phyloP scores from a whole-genome alignment of 306 rosid species.

The Trifolium subterraneum region DNA sequence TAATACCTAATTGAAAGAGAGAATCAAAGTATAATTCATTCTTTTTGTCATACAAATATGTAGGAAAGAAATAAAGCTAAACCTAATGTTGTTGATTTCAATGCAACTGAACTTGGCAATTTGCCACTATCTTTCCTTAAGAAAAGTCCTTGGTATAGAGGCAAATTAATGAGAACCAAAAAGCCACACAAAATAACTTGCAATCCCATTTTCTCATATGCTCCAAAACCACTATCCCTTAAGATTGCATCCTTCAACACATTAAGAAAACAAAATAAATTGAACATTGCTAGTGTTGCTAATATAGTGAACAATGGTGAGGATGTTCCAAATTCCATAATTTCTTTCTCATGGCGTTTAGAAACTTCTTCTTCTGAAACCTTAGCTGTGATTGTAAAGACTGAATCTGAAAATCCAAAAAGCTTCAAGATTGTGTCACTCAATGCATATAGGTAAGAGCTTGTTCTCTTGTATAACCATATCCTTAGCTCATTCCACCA shows the following conservation, averaged over 20 bases:
- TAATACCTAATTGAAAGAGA: neutral
- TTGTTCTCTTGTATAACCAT: constrained; percentile 80
- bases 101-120: constrained; percentile 58
- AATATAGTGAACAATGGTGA: constrained; percentile 69
- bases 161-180: constrained; percentile 68
- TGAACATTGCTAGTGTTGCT: constrained; percentile 66
- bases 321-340: constrained; percentile 85
- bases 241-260: constrained; percentile 41
- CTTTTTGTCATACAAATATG: constrained; percentile 31
- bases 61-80: constrained; percentile 14
- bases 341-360: constrained; percentile 62
- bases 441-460: constrained; percentile 69
- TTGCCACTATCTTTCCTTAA: constrained; percentile 74
- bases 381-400: constrained; percentile 71
- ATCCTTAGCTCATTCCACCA: constrained; percentile 92
- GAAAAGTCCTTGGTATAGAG: constrained; percentile 74
- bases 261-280: constrained; percentile 64
- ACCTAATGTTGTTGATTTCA: constrained; percentile 54
- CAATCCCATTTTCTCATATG: constrained; percentile 51
- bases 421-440: constrained; percentile 56
- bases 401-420: constrained; percentile 54
- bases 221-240: constrained; percentile 37
- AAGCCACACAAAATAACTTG: constrained; percentile 65
- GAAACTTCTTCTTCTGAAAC: constrained; percentile 66
- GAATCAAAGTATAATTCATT: neutral